Conservation (phyloP, 352 stramenopile genomes). For the Halophytophthora batemanensis region DNA sequence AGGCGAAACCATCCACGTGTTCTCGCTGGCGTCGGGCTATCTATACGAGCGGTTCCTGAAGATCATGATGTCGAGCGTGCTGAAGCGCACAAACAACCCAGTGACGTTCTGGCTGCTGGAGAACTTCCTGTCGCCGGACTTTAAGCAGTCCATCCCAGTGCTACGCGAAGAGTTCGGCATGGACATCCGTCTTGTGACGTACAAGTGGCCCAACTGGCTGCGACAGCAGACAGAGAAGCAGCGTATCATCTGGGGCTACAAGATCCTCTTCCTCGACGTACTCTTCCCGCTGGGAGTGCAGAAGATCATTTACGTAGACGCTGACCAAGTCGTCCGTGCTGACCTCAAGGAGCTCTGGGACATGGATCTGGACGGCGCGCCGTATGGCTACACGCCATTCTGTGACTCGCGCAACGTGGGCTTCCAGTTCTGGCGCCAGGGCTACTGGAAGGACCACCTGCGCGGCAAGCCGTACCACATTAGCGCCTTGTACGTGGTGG, state of each 20-base stretch:
- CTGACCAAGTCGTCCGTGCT: slow-evolving; percentile 97
- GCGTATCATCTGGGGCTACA: slow-evolving; percentile 99
- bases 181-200: slow-evolving; percentile 99
- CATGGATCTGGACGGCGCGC: slow-evolving; percentile 95
- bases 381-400: slow-evolving; percentile 99
- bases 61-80: slow-evolving; percentile 99
- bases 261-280: slow-evolving; percentile 99
- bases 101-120: slow-evolving; percentile 99
- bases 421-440: slow-evolving; percentile 98
- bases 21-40: slow-evolving; percentile 96
- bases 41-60: slow-evolving; percentile 99
- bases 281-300: slow-evolving; percentile 98
- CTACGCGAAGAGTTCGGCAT: slow-evolving; percentile 94
- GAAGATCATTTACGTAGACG: slow-evolving; percentile 99
- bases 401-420: slow-evolving; percentile 96
- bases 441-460: slow-evolving; percentile 98
- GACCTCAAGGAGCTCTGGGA: slow-evolving; percentile 99
- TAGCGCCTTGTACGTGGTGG: slow-evolving; percentile 99
- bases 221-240: slow-evolving; percentile 98
- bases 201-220: slow-evolving; percentile 99
- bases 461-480: slow-evolving; percentile 98
- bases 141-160: slow-evolving; percentile 94
- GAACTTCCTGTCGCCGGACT: slow-evolving; percentile 98
- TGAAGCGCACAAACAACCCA: slow-evolving; percentile 93
- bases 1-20: slow-evolving; percentile 97